Conservation (phyloP, 345 rosid genomes). For the Eucalyptus cladocalyx region DNA sequence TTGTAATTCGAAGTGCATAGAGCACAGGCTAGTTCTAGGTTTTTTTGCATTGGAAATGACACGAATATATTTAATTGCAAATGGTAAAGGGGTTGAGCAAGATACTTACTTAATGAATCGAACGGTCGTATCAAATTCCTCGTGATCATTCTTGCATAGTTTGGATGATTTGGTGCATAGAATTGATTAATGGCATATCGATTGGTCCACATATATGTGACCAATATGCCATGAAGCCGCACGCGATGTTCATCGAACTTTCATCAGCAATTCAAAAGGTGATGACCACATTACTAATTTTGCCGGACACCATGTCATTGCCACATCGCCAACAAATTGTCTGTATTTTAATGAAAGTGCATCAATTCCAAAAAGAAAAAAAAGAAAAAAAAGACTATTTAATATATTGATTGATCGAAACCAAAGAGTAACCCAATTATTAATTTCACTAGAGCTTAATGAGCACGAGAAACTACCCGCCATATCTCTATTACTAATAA, state of each 20-base stretch:
- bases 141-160: neutral
- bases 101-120: neutral
- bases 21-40: neutral
- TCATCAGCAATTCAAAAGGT: neutral
- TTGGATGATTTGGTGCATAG: neutral
- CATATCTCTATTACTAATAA: neutral
- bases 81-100: neutral
- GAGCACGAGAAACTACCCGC: neutral
- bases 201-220: neutral
- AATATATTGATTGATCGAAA: neutral
- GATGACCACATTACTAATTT: neutral
- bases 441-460: neutral
- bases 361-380: neutral
- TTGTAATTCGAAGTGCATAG: neutral
- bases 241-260: neutral
- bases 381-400: too few species aligned
- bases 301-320: neutral
- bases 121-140: neutral
- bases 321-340: too few species aligned
- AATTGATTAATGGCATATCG: neutral
- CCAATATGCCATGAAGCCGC: neutral
- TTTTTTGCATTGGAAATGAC: neutral
- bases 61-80: neutral
- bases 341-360: neutral
- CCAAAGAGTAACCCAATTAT: neutral